A percentile compares a stretch with the other conserved stretches of the same genome.
These are phyloP conservation scores for Pyrus betulifolia DNA, from an alignment of 306 rosid genomes.

Conservation along the genomic window DNA sequence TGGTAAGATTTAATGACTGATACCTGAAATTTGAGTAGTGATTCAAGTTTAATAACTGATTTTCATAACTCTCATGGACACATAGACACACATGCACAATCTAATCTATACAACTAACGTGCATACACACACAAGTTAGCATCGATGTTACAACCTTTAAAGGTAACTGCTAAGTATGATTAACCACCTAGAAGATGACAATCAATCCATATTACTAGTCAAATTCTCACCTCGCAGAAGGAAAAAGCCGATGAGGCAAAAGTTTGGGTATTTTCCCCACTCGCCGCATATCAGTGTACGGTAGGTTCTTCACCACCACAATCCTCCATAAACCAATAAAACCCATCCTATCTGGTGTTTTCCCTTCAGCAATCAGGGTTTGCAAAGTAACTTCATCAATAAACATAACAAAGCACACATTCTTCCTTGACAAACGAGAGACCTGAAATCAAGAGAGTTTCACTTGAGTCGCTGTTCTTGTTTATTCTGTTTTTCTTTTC, in stretches of 20 bases:
- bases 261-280: conserved; percentile 95
- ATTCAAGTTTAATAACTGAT: not conserved
- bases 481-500: not conserved
- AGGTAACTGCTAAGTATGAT: not conserved
- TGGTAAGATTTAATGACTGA: not conserved
- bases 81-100: not conserved
- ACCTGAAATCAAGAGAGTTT: conserved; percentile 50
- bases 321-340: conserved; percentile 92
- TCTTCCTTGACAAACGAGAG: conserved; percentile 77
- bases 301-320: conserved; percentile 78
- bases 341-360: conserved; percentile 70
- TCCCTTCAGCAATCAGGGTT: conserved; percentile 72
- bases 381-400: conserved; percentile 67
- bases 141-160: not conserved
- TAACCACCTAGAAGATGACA: not conserved
- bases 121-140: not conserved
- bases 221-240: conserved; percentile 77
- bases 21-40: not conserved
- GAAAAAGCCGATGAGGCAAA: conserved; percentile 91
- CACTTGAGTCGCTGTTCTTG: not conserved
- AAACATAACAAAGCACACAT: conserved; percentile 93
- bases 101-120: not conserved
- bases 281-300: conserved; percentile 82
- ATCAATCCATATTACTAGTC: not conserved
- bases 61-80: not conserved